A percentile compares a stretch with the other conserved stretches of the same genome.
phyloP scores from a whole-genome alignment of 441 rosid genomes.

The Sinapis alba region DNA sequence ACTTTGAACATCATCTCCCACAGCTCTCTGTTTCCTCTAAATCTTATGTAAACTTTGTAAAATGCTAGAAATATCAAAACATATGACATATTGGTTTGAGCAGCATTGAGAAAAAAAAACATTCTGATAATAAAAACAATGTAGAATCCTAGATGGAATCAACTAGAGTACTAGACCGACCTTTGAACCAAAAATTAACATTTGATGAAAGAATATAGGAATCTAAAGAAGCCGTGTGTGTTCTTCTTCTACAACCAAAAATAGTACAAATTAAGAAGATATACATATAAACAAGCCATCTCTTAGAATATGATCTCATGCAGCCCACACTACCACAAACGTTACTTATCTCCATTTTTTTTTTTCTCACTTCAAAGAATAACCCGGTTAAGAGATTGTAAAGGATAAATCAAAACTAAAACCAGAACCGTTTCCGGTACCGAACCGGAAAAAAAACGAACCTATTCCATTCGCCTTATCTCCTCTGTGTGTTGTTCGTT shows the following conservation, averaged over 20 bases:
- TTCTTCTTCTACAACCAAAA: no score
- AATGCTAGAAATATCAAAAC: background rate
- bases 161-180: background rate
- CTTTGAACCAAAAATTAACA: background rate
- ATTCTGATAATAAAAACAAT: background rate
- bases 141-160: background rate
- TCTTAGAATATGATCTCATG: background rate
- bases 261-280: no score
- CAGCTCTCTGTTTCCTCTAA: background rate
- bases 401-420: background rate
- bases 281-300: no score
- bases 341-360: background rate
- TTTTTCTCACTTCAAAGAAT: background rate
- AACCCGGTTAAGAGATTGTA: background rate
- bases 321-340: background rate
- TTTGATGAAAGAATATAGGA: no score
- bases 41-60: background rate
- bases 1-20: background rate
- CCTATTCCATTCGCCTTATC: constrained; percentile 12
- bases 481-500: constrained; percentile 1
- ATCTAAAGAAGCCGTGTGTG: no score
- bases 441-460: background rate
- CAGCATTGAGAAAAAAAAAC: background rate
- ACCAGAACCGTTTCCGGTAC: background rate
- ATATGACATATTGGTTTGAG: background rate